Conservation (phyloP, 805 yeast species). For the Saitoella complicata region DNA sequence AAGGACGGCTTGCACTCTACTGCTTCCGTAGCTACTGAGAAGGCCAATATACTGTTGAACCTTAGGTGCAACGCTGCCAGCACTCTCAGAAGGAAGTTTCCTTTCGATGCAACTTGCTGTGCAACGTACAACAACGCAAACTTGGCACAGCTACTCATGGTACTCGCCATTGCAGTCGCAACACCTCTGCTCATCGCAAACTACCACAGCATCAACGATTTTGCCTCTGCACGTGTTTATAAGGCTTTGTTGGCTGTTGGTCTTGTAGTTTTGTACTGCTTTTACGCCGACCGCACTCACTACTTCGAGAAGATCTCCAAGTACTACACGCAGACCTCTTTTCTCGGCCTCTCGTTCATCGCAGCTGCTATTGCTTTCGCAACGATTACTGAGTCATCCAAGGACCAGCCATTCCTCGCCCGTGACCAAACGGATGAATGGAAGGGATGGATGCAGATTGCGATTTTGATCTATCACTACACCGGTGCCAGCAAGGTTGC, state of each 20-base stretch:
- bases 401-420: slow-evolving; percentile 14
- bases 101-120: slow-evolving; percentile 15
- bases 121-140: slow-evolving; percentile 9
- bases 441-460: slow-evolving; percentile 18
- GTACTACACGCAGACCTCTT: slow-evolving; percentile 10
- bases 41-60: slow-evolving; percentile 12
- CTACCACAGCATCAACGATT: slow-evolving; percentile 4
- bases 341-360: slow-evolving; percentile 6
- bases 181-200: slow-evolving; percentile 4
- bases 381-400: slow-evolving; percentile 5
- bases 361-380: slow-evolving; percentile 5
- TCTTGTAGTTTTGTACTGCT: slow-evolving; percentile 11
- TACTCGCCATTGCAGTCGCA: slow-evolving; percentile 2
- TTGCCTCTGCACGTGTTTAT: slow-evolving; percentile 3
- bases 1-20: slow-evolving; percentile 11
- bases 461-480: slow-evolving; percentile 15
- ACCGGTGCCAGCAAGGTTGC: slow-evolving; percentile 16
- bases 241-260: slow-evolving; percentile 8
- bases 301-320: slow-evolving; percentile 12
- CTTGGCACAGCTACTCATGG: slow-evolving; percentile 5
- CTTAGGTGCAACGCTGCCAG: slow-evolving; percentile 14
- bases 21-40: slow-evolving; percentile 9
- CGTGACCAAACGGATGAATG: slow-evolving; percentile 16
- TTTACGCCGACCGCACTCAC: slow-evolving; percentile 13
- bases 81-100: slow-evolving; percentile 8